phyloP scores from a whole-genome alignment of 2,329 filamentous ascomycete genomes.

The Colletotrichum sp. region DNA sequence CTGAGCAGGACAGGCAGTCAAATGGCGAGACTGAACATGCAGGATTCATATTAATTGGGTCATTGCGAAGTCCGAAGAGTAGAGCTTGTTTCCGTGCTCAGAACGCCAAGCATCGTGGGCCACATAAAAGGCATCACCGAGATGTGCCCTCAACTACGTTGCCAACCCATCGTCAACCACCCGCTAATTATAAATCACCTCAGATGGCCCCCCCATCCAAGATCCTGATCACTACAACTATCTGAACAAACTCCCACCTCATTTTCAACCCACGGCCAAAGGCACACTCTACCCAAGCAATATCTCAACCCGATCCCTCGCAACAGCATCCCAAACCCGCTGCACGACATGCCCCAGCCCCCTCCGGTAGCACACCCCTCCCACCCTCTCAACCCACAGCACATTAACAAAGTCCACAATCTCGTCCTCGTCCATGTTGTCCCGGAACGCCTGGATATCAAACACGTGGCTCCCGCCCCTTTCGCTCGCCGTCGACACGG shows the following conservation, averaged over 20 bases:
- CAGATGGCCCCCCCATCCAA: background rate
- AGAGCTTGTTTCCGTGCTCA: background rate
- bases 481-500: constrained; percentile 45
- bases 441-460: constrained; percentile 42
- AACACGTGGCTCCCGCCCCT: constrained; percentile 28
- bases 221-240: background rate
- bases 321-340: constrained; percentile 45
- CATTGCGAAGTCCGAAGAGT: background rate
- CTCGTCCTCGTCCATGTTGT: constrained; percentile 46
- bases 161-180: background rate
- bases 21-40: background rate
- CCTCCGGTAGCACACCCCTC: constrained; percentile 44
- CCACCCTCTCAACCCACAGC: constrained; percentile 51
- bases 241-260: background rate
- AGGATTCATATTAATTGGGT: background rate
- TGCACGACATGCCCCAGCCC: constrained; percentile 48
- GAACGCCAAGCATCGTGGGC: background rate
- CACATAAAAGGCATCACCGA: background rate
- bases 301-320: constrained; percentile 44
- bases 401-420: constrained; percentile 52
- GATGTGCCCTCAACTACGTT: background rate
- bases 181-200: background rate
- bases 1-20: background rate
- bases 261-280: background rate
- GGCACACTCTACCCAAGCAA: constrained; percentile 39